Conservation (phyloP, 73 alveolate species). For the Symbiodinium pilosum region DNA sequence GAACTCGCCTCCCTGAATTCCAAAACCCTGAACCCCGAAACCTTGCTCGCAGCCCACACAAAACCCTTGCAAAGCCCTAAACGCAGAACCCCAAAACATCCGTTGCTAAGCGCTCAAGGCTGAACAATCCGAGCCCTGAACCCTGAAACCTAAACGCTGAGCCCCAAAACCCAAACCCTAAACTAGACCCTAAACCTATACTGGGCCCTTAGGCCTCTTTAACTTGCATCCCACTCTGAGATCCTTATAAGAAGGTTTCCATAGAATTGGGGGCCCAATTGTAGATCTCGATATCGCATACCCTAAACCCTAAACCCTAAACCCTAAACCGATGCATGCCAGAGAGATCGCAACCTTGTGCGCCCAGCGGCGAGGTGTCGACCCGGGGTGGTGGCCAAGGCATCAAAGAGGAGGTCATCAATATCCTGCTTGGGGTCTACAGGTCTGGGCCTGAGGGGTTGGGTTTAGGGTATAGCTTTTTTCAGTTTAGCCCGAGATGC, state of each 20-base stretch:
- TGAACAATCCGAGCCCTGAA: background rate
- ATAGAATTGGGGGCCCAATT: background rate
- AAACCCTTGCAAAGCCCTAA: background rate
- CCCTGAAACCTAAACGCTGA: background rate
- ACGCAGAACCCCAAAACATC: background rate
- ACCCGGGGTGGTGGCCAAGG: slow-evolving; percentile 76
- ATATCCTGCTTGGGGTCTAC: no score
- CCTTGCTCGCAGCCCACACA: background rate
- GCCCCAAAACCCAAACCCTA: background rate
- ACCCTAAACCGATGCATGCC: no score
- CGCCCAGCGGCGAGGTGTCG: slow-evolving; percentile 43
- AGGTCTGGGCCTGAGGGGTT: no score
- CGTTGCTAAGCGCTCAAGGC: no score
- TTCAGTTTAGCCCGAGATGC: no score
- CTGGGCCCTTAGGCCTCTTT: background rate
- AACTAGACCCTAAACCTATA: background rate
- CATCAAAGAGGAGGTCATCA: slow-evolving; percentile 78
- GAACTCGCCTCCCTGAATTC: background rate
- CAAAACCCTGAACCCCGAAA: background rate
- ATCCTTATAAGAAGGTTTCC: no score
- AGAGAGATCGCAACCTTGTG: no score
- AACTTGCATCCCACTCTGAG: background rate
- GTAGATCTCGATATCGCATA: background rate
- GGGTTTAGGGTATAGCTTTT: background rate
- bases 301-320: background rate